Evolutionary conservation across 2,329 filamentous ascomycete species (phyloP).

Genomic region (Aspergillus clavatus): DNA sequence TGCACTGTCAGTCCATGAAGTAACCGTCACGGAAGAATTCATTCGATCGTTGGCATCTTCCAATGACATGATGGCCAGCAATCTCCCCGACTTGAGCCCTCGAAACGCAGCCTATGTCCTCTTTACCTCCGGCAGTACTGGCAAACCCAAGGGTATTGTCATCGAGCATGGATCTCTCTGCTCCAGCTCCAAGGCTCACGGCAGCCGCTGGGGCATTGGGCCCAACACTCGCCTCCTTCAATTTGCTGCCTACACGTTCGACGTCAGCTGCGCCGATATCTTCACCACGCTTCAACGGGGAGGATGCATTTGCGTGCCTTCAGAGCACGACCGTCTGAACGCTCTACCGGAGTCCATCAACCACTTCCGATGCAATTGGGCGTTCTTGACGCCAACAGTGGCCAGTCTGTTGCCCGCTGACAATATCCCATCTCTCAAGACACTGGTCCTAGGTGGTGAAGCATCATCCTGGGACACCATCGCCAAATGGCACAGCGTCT

Average conservation of each 20-base stretch:
- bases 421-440: neutral
- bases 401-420: neutral
- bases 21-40: neutral
- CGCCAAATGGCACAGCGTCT: neutral
- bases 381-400: slow-evolving; percentile 1
- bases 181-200: slow-evolving; percentile 11
- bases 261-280: slow-evolving; percentile 28
- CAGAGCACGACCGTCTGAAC: slow-evolving; percentile 37
- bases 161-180: slow-evolving; percentile 7
- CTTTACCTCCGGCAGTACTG: slow-evolving; percentile 13
- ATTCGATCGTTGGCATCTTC: neutral
- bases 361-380: neutral
- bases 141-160: slow-evolving; percentile 12
- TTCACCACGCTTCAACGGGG: slow-evolving; percentile 14
- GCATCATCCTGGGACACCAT: neutral
- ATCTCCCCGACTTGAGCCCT: neutral
- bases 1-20: neutral
- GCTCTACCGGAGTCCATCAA: slow-evolving; percentile 38
- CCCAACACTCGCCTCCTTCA: slow-evolving; percentile 36
- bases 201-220: slow-evolving; percentile 33
- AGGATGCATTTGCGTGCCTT: slow-evolving; percentile 43
- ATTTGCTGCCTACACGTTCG: slow-evolving; percentile 33
- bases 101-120: slow-evolving; percentile 10
- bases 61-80: neutral
- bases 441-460: slow-evolving; percentile 1